A percentile compares a stretch with the other conserved stretches of the same genome.
Evolutionary conservation across 371 early-diverging fungal species (phyloP).

Genomic region (Haplosporangium sp.): DNA sequence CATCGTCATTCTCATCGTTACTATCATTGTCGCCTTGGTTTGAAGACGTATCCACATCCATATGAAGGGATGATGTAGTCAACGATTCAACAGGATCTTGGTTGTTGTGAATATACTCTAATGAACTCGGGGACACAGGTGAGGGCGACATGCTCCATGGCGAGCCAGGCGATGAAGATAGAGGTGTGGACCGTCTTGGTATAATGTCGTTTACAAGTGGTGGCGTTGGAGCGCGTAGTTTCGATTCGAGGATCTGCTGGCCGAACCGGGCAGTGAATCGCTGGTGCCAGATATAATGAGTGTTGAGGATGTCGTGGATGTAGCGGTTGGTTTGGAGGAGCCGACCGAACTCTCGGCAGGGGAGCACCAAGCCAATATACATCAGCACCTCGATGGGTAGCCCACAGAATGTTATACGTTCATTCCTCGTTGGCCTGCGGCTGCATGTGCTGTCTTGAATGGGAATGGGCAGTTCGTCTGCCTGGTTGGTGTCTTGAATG

Average conservation of each 20-base stretch:
- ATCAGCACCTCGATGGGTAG: slow-evolving; percentile 41
- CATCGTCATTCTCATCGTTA: neutral
- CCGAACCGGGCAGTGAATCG: slow-evolving; percentile 40
- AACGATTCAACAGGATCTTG: too few relatives aligned
- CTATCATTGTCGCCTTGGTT: neutral
- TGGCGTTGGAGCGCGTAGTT: slow-evolving; percentile 7
- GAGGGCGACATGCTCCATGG: neutral
- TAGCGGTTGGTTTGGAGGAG: slow-evolving; percentile 30
- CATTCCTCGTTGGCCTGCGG: neutral
- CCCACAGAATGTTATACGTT: neutral
- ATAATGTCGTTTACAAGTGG: neutral
- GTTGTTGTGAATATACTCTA: neutral
- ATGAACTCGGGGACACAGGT: too few relatives aligned
- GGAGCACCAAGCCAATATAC: slow-evolving; percentile 18
- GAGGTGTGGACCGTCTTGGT: neutral
- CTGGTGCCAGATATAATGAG: slow-evolving; percentile 45
- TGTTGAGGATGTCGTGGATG: slow-evolving; percentile 19
- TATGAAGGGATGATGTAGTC: too few relatives aligned
- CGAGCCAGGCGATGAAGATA: neutral
- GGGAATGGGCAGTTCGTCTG: neutral
- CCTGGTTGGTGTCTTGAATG: neutral
- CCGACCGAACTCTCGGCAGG: slow-evolving; percentile 30
- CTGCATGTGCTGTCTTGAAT: neutral
- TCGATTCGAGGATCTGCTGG: slow-evolving; percentile 20
- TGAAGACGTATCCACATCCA: too few relatives aligned